phyloP scores from a whole-genome alignment of 1,139 yeast genomes.

The Pichia sp. region DNA sequence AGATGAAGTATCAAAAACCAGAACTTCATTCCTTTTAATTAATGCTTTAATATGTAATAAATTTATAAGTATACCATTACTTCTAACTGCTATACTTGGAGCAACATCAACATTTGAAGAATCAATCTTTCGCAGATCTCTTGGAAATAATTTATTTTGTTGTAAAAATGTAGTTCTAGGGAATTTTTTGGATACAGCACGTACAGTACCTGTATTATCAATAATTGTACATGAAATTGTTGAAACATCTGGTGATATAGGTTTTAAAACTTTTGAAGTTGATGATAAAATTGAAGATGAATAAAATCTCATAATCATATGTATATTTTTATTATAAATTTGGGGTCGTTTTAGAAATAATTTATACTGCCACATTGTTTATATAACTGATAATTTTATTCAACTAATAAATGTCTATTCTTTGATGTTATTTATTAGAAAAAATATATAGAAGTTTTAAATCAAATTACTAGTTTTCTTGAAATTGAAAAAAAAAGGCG shows the following conservation, averaged over 20 bases:
- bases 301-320: no score
- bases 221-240: conserved; percentile 53
- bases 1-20: conserved; percentile 55
- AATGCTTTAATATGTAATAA: conserved; percentile 65
- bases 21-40: conserved; percentile 56
- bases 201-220: conserved; percentile 49
- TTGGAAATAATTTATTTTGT: conserved; percentile 58
- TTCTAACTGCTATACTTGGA: conserved; percentile 63
- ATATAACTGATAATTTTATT: no score
- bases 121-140: conserved; percentile 73
- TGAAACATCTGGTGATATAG: conserved; percentile 15
- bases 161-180: conserved; percentile 53
- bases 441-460: no score
- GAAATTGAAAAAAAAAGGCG: no score
- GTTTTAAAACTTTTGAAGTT: conserved; percentile 12
- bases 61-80: conserved; percentile 56
- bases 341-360: conserved; percentile 5
- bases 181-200: conserved; percentile 51
- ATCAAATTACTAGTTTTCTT: no score
- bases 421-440: no score
- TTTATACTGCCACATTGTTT: no score
- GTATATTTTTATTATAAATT: background rate
- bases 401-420: no score
- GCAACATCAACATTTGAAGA: conserved; percentile 62
- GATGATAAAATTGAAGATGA: conserved; percentile 3